These are phyloP conservation scores for Boletus rubescentipes DNA, from an alignment of 768 basidiomycete genomes.

Conservation along the genomic window DNA sequence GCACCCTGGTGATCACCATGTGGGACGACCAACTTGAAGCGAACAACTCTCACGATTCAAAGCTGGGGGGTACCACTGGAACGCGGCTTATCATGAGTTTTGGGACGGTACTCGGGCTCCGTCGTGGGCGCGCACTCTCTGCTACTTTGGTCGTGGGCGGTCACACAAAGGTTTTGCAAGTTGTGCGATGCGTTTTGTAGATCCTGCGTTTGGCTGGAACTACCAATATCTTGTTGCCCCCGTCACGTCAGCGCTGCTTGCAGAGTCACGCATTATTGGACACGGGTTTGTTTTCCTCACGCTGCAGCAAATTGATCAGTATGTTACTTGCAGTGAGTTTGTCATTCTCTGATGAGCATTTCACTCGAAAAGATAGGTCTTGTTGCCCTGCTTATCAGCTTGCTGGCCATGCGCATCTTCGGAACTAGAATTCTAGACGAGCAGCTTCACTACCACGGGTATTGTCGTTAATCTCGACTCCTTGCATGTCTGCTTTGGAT, in stretches of 20 bases:
- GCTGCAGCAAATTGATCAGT: background rate
- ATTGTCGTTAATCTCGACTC: slow-evolving; percentile 60
- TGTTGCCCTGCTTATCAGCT: slow-evolving; percentile 38
- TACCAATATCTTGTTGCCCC: slow-evolving; percentile 68
- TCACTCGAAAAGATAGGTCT: background rate
- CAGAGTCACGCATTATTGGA: slow-evolving; percentile 4
- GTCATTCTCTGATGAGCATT: background rate
- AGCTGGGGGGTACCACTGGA: slow-evolving; percentile 54
- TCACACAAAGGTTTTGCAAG: slow-evolving; percentile 62
- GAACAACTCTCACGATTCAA: background rate
- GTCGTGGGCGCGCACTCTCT: slow-evolving; percentile 46
- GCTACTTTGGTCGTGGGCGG: slow-evolving; percentile 54
- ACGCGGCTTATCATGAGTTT: slow-evolving; percentile 60
- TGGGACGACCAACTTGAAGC: slow-evolving; percentile 10
- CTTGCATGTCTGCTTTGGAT: slow-evolving; percentile 34
- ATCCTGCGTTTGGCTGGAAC: slow-evolving; percentile 59
- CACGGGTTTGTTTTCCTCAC: slow-evolving; percentile 7
- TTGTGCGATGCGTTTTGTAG: slow-evolving; percentile 67
- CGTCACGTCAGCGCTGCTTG: slow-evolving; percentile 58
- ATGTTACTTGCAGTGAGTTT: background rate
- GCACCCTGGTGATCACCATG: slow-evolving; percentile 61
- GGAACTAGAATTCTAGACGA: slow-evolving; percentile 78
- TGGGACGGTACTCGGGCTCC: slow-evolving; percentile 57
- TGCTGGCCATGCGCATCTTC: slow-evolving; percentile 66
- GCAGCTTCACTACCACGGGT: slow-evolving; percentile 59